Base-by-base conservation (phyloP, 2,329 filamentous ascomycete species). In the Herpotrichia juniperi region DNA sequence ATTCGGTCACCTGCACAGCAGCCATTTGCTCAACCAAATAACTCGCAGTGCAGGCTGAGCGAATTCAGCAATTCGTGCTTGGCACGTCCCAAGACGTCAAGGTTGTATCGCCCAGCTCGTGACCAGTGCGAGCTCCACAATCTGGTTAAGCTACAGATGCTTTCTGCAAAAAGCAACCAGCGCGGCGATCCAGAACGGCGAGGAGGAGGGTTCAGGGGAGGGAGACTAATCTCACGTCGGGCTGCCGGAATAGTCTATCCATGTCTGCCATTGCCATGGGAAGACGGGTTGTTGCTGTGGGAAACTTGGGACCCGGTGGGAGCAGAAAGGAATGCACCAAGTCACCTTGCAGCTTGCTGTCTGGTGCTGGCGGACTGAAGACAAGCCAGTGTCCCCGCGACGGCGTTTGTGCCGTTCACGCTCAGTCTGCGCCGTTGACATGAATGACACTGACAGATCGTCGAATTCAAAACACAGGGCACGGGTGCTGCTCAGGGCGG, bases 131-230 rank as follows among this genome's bases (percentile, higher is more conserved):
- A 46, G 34, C 39, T 32, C 52, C 48, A 58, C 60, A 56, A 46
- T 64, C 54, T 66, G 60, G 63, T 58, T 60, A 65, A 59, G 59
- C 60, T 62, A 51, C 54, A 48, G 47, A 43, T 51, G 43, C 37
- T 51, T 39, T 44, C 51, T 54, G 39, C 56, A 42, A 63, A 63
- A 66, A 65, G 59, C 56, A 66, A 67, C 54, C 57, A 64, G 57
- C 59, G 66, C 64, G 70, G 68, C 68, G 70, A 73, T 73, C 69
- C 67, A 59, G 62, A 51, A 54, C 50, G 51, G 51, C 56, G 61
- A 60, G 58, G 61, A 64, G 66, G 57, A 45, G 48, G 46, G 49
- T 60, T 68, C 63, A 69, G 67, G 69, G 59, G 65, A 66, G 55
- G 53, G 65, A 66, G 55, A 52, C 61, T 67, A 68, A 66, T 69